Percentiles rank a stretch among this genome's conserved stretches.
phyloP scores from a whole-genome alignment of 371 early-diverging fungal genomes.

The Mortierella sp. region DNA sequence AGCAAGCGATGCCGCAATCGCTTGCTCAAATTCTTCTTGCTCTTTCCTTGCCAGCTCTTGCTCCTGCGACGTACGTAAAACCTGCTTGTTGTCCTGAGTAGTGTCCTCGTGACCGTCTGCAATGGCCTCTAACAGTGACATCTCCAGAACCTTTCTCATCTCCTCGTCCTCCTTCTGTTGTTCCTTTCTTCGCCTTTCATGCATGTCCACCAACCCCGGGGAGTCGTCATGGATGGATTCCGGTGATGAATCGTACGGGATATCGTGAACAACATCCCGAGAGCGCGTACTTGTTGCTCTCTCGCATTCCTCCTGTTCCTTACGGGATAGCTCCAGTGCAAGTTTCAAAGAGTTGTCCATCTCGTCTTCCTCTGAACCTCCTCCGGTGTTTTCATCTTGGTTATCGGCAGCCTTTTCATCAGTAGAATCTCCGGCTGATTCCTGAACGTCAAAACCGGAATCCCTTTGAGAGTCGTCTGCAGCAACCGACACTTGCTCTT shows the following conservation, averaged over 20 bases:
- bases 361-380: conserved; percentile 4
- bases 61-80: background rate
- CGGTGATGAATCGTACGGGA: background rate
- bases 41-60: conserved; percentile 18
- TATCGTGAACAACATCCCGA: background rate
- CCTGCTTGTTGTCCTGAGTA: background rate
- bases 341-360: conserved; percentile 9
- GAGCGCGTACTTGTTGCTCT: background rate
- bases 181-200: conserved; percentile 23
- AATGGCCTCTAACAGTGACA: conserved; percentile 41
- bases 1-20: conserved; percentile 39
- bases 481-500: conserved; percentile 7
- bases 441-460: conserved; percentile 12
- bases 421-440: background rate
- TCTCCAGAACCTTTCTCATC: conserved; percentile 36
- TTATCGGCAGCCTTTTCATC: background rate
- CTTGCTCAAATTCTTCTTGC: conserved; percentile 37
- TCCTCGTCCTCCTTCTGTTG: conserved; percentile 38
- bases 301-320: conserved; percentile 6
- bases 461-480: conserved; percentile 13
- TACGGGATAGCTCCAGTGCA: conserved; percentile 26
- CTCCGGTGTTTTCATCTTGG: too few relatives aligned
- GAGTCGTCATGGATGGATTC: background rate
- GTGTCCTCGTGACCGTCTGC: conserved; percentile 37
- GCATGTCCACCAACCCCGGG: conserved; percentile 15